Base-by-base conservation (phyloP, 2,329 filamentous ascomycete species). In the Salinomyces thailandicus region DNA sequence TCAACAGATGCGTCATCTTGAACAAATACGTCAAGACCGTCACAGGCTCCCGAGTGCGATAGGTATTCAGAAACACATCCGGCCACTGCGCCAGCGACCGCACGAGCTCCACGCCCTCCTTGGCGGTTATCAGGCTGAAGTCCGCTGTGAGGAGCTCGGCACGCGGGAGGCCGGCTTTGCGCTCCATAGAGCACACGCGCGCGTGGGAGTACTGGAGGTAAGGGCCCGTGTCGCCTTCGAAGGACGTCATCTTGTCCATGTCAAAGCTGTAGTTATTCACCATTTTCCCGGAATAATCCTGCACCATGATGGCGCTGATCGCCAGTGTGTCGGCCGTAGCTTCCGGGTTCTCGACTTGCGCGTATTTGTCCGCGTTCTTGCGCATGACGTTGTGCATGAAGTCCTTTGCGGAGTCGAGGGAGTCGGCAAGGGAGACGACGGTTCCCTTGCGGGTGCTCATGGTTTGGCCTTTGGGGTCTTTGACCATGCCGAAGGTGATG, bases 351-450 rank as follows among this genome's bases (percentile, higher is more conserved):
- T 80, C 82, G 14, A 98, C 80, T 62, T 95, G 86, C 38, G 77
- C 66, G 62, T 96, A 98, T 69, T 98, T 98, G 55, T 73, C 71
- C 52, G 82, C 72, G 61, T 96, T 96, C 67, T 81, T 81, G 62
- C 69, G 77, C 91, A 98, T 98, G 35, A 93, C 85, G 43, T 94
- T 85, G 69, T 96, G 89, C 91, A 98, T 98, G 64, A 87, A 85
- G 37, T 95, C 89, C 52, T 77, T 79, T 5, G 93, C 85, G 29
- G 63, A 57, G 38, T 63, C 59, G 28, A 70, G 53, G 40, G 67
- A 66, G 59, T 72, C 63, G 48, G 64, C 62, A n/a, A 70, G 57
- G 39, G 61, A 65, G 41, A 63, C 61, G 19, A 54, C 53, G 9
- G 61, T 66, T 15, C 75, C 75, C 57, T 76, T 77, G 46, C 75